Evolutionary conservation across 192 early-diverging fungal genomes (phyloP).

Genomic region (Funneliformis geosporum): DNA sequence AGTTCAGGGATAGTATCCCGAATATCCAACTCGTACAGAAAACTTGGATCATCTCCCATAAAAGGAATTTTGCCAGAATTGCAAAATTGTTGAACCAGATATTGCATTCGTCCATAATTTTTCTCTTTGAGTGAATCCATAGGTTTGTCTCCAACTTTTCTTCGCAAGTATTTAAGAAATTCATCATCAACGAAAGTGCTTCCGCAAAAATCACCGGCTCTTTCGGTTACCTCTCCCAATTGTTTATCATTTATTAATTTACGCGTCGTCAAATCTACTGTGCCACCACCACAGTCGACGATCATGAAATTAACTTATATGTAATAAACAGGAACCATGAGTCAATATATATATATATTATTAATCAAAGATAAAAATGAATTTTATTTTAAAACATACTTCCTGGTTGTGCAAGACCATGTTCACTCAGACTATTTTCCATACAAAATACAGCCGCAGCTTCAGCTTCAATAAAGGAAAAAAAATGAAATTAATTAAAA

Average conservation of each 20-base stretch:
- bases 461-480: neutral
- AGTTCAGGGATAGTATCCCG: neutral
- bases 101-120: constrained; percentile 9
- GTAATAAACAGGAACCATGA: no score
- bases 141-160: neutral
- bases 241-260: neutral
- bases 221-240: constrained; percentile 6
- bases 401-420: neutral
- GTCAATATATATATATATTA: neutral
- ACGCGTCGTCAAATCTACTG: constrained; percentile 52
- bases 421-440: neutral
- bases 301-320: constrained; percentile 65
- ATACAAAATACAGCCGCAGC: constrained; percentile 19
- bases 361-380: neutral
- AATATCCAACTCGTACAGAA: constrained; percentile 2
- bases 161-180: constrained; percentile 18
- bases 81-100: constrained; percentile 12
- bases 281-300: constrained; percentile 59
- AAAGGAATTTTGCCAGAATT: neutral
- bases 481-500: neutral
- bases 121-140: neutral
- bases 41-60: neutral
- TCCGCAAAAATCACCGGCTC: constrained; percentile 10
- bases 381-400: neutral
- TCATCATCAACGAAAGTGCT: constrained; percentile 15